Base-by-base conservation (phyloP, 2,329 filamentous ascomycete genomes). In the Furcasterigmium sp. region DNA sequence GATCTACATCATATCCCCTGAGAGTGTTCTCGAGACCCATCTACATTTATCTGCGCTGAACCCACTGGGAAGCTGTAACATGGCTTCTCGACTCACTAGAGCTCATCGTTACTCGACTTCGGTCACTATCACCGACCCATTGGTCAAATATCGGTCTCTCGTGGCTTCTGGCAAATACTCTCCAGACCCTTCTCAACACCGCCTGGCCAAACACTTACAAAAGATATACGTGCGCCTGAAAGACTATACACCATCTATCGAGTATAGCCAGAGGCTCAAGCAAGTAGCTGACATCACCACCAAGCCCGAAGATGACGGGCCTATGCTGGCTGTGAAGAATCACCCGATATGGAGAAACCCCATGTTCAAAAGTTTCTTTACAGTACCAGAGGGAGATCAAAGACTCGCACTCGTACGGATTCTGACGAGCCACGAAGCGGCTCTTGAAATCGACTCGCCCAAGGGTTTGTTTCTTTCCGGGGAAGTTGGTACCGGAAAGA, bases 401-500 rank as follows among this genome's bases (percentile, higher is more conserved):
- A 75, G 70, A 43, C 63, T 85, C 18, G 83, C 85, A 4, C 62
- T 93, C 46, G 86, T 83, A 3, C 70, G 77, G 39, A 76, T 83
- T n/a, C 65, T 91, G 13, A 84, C 81, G 1, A 80, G 74, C 51
- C 78, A 90, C 56, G 81, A 91, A 57, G 78, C 79, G 17, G 87
- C 87, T 10, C 73, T 89, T 48, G 70, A 80, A 37, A 74, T 91
- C 38, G 73, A 86, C 53, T 88, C 84, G 0, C 87, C 87, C 0
- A 79, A 75, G 51, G 87, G 87, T 0, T 65, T 93, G 14, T 82
- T 91, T 56, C 71, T 93, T 0, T 87, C 88, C 20, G 87, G 87
- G 7, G 86, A 90, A 56, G 87, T 93, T 2, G 87, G 87, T 10
- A 89, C 85, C 0, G 87, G 87, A 13, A 93, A 93, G 60, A 86